Evolutionary conservation across 768 basidiomycete species (phyloP), one percentile per base, ranked within the genome.

Genomic region (Dacryopinax primogenitus): DNA sequence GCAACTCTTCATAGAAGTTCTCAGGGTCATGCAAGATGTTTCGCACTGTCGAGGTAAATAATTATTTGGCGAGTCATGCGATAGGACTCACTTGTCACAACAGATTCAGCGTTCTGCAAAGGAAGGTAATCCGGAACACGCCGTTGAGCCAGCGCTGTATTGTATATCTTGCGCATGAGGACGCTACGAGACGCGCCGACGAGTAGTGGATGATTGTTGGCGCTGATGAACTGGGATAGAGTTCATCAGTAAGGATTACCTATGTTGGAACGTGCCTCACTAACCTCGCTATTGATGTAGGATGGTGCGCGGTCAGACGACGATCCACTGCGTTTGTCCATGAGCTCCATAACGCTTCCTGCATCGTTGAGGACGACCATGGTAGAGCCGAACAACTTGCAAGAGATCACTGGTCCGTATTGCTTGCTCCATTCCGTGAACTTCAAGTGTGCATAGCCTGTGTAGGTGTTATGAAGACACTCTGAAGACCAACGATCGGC

Each of bases 351-450:
- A 30, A 58, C 51, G 21, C 51, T 58, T 11, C 32, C 51, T 7
- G 51, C 51, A 18, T 58, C 51, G 30, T 58, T 58, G 51, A 58
- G 51, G 26, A 58, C 51, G 26, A 58, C 51, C 51, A 58, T 58
- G 13, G 51, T 58, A 6, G 26, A 26, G 13, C 51, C 30, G 51
- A 58, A 58, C 26, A 58, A 13, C 51, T 58, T 58, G 51, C 51
- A 58, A 30, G 51, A 58, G 51, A 58, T 58, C 3, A 58, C 51
- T 18, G 51, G 51, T 30, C 51, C 51, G 32, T 58, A 58, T 32
- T 58, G 51, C 51, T 58, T 58, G 51, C 51, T 58, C 51, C 51
- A 58, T 18, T 58, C 51, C 3, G 51, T 58, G 51, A 58, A 58
- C 51, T 58, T 58, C 4, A 58, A 18, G 30, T 58, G 51, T 9